Percentiles rank a stretch among this genome's conserved stretches.
Conservation (phyloP, 1,284 basidiomycete species). For the Sphaerobolus stellatus region DNA sequence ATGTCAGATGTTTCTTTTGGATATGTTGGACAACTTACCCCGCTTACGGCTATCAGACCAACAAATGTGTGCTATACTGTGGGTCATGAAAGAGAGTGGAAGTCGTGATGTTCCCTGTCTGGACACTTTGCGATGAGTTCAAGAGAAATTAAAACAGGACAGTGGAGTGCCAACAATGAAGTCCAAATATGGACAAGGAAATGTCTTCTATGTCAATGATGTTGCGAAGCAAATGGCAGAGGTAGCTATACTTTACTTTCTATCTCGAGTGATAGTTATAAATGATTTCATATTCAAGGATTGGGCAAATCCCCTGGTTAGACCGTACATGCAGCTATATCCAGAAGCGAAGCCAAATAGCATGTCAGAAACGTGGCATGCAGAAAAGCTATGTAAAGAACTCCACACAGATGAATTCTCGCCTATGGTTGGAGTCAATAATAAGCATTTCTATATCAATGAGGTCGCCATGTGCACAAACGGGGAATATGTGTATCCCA, state of each 20-base stretch:
- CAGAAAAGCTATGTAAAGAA: conserved; percentile 26
- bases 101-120: conserved; percentile 25
- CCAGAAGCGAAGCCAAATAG: no score
- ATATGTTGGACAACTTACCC: conserved; percentile 29
- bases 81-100: conserved; percentile 28
- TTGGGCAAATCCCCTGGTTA: conserved; percentile 28
- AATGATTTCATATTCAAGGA: no score
- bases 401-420: conserved; percentile 16
- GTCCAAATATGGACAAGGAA: conserved; percentile 18
- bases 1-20: conserved; percentile 22
- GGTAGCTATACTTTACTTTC: no score
- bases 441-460: conserved; percentile 25
- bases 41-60: conserved; percentile 24
- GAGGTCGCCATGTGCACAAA: conserved; percentile 19
- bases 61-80: conserved; percentile 29
- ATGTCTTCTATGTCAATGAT: conserved; percentile 30
- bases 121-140: conserved; percentile 16
- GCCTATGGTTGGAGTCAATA: conserved; percentile 18
- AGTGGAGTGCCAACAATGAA: conserved; percentile 23
- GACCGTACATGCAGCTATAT: conserved; percentile 25
- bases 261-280: no score
- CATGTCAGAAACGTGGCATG: conserved; percentile 26
- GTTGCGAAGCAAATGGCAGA: conserved; percentile 22
- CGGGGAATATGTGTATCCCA: conserved; percentile 26
- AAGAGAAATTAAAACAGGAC: conserved; percentile 13